phyloP scores from a whole-genome alignment of 1,284 basidiomycete genomes.

The Tetrapyrgos nigripes region DNA sequence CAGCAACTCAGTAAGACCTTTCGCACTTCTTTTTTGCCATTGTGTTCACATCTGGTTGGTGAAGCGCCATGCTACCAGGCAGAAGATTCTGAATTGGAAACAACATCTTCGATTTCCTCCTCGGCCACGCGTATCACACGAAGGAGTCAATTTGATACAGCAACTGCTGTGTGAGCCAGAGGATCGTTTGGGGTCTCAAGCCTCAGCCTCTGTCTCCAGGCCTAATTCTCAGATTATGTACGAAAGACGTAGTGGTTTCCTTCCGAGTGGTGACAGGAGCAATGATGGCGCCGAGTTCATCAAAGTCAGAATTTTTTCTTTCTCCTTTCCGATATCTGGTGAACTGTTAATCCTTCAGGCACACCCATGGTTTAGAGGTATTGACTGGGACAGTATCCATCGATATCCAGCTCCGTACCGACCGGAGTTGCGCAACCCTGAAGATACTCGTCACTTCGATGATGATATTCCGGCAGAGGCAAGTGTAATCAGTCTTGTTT shows the following conservation, averaged over 20 bases:
- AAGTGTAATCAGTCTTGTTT: slow-evolving; percentile 33
- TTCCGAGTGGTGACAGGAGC: slow-evolving; percentile 52
- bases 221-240: slow-evolving; percentile 81
- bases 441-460: slow-evolving; percentile 92
- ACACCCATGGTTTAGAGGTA: slow-evolving; percentile 87
- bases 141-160: slow-evolving; percentile 88
- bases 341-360: slow-evolving; percentile 50
- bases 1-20: slow-evolving; percentile 78
- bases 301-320: slow-evolving; percentile 60
- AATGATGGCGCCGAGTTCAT: slow-evolving; percentile 89
- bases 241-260: slow-evolving; percentile 78
- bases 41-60: slow-evolving; percentile 13
- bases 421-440: slow-evolving; percentile 79
- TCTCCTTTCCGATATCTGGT: slow-evolving; percentile 17
- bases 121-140: slow-evolving; percentile 82
- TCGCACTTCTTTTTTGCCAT: slow-evolving; percentile 3
- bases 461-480: slow-evolving; percentile 92
- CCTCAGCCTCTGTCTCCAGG: slow-evolving; percentile 69
- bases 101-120: slow-evolving; percentile 88
- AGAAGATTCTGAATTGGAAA: slow-evolving; percentile 94
- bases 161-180: slow-evolving; percentile 93
- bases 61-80: slow-evolving; percentile 87
- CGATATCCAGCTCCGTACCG: slow-evolving; percentile 85
- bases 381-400: slow-evolving; percentile 87
- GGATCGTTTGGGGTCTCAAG: slow-evolving; percentile 86